Base-by-base conservation (phyloP, 352 stramenopile species). In the Detonula confervacea region DNA sequence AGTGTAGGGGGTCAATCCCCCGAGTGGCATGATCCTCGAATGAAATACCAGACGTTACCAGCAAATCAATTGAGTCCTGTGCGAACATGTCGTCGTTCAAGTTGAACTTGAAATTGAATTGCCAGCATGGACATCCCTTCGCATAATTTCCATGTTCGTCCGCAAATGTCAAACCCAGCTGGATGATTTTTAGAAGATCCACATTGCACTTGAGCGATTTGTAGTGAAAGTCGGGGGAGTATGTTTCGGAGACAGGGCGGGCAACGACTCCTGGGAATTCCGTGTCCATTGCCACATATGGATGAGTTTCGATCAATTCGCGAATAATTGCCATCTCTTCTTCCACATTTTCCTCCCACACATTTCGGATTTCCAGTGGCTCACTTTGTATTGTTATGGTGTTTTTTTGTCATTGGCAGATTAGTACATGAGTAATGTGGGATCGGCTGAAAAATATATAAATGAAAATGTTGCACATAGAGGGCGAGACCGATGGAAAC, bases 41-140 rank as follows among this genome's bases (percentile, higher is more conserved):
- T 75, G 98, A 97, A 60, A 99, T 99, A 12, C 97, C 97, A 0
- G 95, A 97, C 61, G 98, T 95, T 66, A 98, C 97, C 24, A 99
- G 89, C 62, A 99, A 95, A 84, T 99, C 96, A 83, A 99, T 99
- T 46, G 95, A 98, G 87, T 99, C 97, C 81, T 99, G 96, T 27
- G 97, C 97, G 92, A 99, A 99, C 95, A 99, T 99, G 91, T 99
- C 97, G 76, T 98, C 96, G 65, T 95, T 87, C 6, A 99, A 81
- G 75, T 94, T 97, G 81, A 99, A 99, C 86, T 98, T 97, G 90
- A 99, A 99, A 91, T 99, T 99, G 91, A 99, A 99, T 90, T 99
- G 97, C 96, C 96, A 99, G 79, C 97, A 98, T 2, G 96, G 96
- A 90, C 97, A 96, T 61, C 96, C 96, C 49, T 90, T 86, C 82